Evolutionary conservation across 2,329 filamentous ascomycete species (phyloP), one percentile per base, ranked within the genome.

Genomic region (Colletotrichum sp.): DNA sequence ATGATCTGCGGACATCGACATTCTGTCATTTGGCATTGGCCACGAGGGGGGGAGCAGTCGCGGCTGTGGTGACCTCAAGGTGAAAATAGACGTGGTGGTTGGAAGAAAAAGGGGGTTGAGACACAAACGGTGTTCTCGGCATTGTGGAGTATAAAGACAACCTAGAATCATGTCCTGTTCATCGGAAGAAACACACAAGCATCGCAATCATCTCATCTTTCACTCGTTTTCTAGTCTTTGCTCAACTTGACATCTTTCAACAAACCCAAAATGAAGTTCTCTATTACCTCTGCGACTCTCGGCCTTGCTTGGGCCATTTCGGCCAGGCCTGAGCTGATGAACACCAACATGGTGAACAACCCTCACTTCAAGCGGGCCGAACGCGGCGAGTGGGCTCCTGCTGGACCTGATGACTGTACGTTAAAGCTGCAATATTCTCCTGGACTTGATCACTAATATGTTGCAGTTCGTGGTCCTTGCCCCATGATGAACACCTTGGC

Each of bases 401-500:
- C 59, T 19, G 71, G 70, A 3, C 63, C 76, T 2, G 64, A 68
- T 34, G 71, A 74, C 22, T 71, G 71, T 77, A 48, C 1, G 71
- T 57, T 25, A 6, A n/a, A 15, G 5, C 34, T 15, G 16, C 0
- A 4, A 16, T 15, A 8, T 11, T 25, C 12, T 4, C 7, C 0
- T 12, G 4, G 15, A 2, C 3, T 34, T 7, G 19, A 32, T 6
- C 8, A 4, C 44, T 74, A 2, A 77, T 27, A 6, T 19, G 4
- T 39, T 44, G 13, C 30, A 86, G 83, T 84, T 25, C 82, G 85
- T 19, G 83, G 84, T 1, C 87, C 88, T 28, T 90, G 88, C 73
- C 88, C 89, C 1, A 88, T 89, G 84, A 81, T 90, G 72, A 90
- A 90, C 79, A 85, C 88, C 0, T 81, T 90, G n/a, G 86, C 88